These are phyloP conservation scores for Diaporthe destruens DNA, from an alignment of 2,329 filamentous ascomycete species.

Conservation along the genomic window DNA sequence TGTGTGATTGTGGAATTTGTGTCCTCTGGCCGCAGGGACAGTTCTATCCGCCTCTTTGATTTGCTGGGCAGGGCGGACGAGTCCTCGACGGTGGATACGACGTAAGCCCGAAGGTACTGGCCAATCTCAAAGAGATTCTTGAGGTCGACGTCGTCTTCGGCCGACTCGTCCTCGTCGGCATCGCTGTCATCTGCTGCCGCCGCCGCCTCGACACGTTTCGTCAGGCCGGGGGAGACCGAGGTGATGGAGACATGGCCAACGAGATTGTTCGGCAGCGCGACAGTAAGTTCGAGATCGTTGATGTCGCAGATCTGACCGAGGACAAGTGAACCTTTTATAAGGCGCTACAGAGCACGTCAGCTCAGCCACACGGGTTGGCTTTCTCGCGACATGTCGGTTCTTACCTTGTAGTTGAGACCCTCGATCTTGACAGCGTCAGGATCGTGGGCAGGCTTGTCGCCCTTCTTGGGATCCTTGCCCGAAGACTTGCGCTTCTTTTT, in stretches of 20 bases:
- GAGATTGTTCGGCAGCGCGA: slow-evolving; percentile 93
- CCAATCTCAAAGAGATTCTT: slow-evolving; percentile 82
- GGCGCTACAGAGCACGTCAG: slow-evolving; percentile 66
- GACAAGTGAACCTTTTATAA: slow-evolving; percentile 87
- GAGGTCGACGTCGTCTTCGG: slow-evolving; percentile 75
- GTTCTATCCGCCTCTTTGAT: slow-evolving; percentile 84
- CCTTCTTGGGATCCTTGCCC: slow-evolving; percentile 63
- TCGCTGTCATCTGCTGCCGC: slow-evolving; percentile 69
- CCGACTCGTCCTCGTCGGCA: slow-evolving; percentile 63
- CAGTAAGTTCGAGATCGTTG: slow-evolving; percentile 80
- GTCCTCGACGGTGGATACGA: slow-evolving; percentile 82
- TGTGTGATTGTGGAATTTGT: slow-evolving; percentile 81
- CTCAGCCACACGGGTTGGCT: slow-evolving; percentile 16
- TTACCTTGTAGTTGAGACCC: slow-evolving; percentile 88
- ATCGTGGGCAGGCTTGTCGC: slow-evolving; percentile 56
- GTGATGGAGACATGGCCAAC: slow-evolving; percentile 90
- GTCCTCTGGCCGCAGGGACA: slow-evolving; percentile 84
- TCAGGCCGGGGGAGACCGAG: slow-evolving; percentile 87
- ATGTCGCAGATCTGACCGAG: slow-evolving; percentile 89
- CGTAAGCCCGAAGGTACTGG: slow-evolving; percentile 88
- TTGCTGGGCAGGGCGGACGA: slow-evolving; percentile 65
- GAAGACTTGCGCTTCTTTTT: slow-evolving; percentile 69
- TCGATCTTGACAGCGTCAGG: slow-evolving; percentile 79
- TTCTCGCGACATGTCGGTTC: slow-evolving; percentile 45
- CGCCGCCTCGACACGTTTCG: slow-evolving; percentile 79